A percentile compares a stretch with the other conserved stretches of the same genome.
These are phyloP conservation scores for Diaporthe sp. DNA, from an alignment of 2,329 filamentous ascomycete genomes.

Conservation along the genomic window DNA sequence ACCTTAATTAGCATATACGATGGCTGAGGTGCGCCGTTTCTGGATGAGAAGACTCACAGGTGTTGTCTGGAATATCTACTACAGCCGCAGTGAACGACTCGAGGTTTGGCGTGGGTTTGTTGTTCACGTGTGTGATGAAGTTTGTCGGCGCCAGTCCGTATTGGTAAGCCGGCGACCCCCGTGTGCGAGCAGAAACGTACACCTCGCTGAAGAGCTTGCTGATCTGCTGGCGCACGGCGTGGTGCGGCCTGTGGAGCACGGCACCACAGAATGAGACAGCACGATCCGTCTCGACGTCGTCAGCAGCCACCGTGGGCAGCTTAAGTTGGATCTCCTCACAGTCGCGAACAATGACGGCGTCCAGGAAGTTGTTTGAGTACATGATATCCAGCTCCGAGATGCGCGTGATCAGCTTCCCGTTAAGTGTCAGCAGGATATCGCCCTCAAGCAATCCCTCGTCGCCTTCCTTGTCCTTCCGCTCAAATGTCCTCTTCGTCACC, in stretches of 20 bases:
- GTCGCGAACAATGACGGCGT: slow-evolving; percentile 88
- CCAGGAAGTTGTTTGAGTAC: slow-evolving; percentile 88
- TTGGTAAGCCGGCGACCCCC: slow-evolving; percentile 87
- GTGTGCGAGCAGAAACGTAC: slow-evolving; percentile 89
- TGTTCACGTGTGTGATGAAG: slow-evolving; percentile 97
- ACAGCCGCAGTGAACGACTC: slow-evolving; percentile 85
- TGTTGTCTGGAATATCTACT: slow-evolving; percentile 92
- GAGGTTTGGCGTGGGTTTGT: slow-evolving; percentile 85
- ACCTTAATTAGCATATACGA: slow-evolving; percentile 41
- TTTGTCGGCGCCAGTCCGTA: slow-evolving; percentile 96
- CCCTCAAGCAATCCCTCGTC: slow-evolving; percentile 81
- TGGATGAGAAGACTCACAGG: slow-evolving; percentile 69
- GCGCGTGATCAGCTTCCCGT: slow-evolving; percentile 91
- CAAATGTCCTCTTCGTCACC: slow-evolving; percentile 88
- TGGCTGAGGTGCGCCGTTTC: neutral
- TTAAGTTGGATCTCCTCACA: slow-evolving; percentile 82
- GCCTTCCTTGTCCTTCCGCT: slow-evolving; percentile 56
- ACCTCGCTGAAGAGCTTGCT: slow-evolving; percentile 96
- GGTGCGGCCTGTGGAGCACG: slow-evolving; percentile 91
- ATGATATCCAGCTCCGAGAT: slow-evolving; percentile 95
- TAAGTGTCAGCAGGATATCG: slow-evolving; percentile 91
- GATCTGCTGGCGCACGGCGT: slow-evolving; percentile 97
- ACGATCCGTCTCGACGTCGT: slow-evolving; percentile 92
- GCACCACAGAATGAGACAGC: slow-evolving; percentile 96
- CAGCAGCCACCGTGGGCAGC: slow-evolving; percentile 87